Evolutionary conservation across 768 basidiomycete genomes (phyloP).

Genomic region (Pilatotrama ljubarskyi): DNA sequence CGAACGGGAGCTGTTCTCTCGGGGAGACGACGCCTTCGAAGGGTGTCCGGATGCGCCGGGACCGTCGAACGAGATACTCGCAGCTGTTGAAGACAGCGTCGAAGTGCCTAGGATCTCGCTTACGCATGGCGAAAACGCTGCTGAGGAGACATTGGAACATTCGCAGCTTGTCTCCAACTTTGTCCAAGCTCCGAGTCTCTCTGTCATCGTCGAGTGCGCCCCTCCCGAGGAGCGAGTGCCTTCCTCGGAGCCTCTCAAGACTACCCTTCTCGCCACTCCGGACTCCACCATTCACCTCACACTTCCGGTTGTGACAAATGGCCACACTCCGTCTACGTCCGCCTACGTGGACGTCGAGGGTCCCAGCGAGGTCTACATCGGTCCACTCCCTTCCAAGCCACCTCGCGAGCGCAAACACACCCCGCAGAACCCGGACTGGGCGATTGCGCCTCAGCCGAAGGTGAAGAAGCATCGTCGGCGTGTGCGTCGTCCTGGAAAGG

Average conservation of each 20-base stretch:
- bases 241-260: too few relatives aligned
- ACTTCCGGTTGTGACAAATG: too few relatives aligned
- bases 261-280: too few relatives aligned
- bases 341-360: background rate
- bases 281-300: background rate
- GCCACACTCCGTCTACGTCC: background rate
- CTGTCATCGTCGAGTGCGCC: too few relatives aligned
- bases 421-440: constrained; percentile 11
- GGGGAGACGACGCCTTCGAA: background rate
- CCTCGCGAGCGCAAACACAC: constrained; percentile 1
- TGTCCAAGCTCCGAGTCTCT: too few relatives aligned
- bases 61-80: background rate
- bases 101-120: too few relatives aligned
- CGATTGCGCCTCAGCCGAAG: constrained; percentile 2
- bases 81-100: too few relatives aligned
- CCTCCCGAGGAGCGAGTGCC: too few relatives aligned
- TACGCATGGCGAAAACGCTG: too few relatives aligned
- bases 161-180: too few relatives aligned
- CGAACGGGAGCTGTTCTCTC: background rate
- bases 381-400: background rate
- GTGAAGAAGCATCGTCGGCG: background rate
- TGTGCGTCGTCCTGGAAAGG: background rate
- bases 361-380: background rate
- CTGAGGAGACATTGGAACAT: too few relatives aligned
- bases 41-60: background rate